phyloP scores from a whole-genome alignment of 768 basidiomycete species.

The Suillus alpinus region DNA sequence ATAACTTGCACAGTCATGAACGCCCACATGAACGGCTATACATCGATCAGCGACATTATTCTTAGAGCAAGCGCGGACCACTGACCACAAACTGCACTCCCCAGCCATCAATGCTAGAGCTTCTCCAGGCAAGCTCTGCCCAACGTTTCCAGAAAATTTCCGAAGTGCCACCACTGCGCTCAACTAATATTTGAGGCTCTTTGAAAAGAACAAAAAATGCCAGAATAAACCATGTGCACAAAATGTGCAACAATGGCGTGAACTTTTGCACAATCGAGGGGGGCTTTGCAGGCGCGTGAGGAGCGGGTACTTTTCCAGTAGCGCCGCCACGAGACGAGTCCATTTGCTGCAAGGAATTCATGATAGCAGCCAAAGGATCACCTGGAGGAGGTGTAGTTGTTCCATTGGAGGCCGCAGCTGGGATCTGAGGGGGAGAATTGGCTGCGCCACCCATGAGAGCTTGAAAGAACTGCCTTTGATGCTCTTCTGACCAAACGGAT shows the following conservation, averaged over 20 bases:
- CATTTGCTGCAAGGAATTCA: slow-evolving; percentile 29
- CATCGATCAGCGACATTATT: slow-evolving; percentile 8
- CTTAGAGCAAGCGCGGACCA: slow-evolving; percentile 12
- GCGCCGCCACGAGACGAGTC: slow-evolving; percentile 20
- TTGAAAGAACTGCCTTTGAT: slow-evolving; percentile 66
- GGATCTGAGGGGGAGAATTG: slow-evolving; percentile 22
- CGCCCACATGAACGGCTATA: slow-evolving; percentile 79
- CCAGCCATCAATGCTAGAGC: slow-evolving; percentile 36
- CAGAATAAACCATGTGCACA: slow-evolving; percentile 62
- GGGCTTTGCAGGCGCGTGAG: slow-evolving; percentile 23
- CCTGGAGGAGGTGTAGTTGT: slow-evolving; percentile 23
- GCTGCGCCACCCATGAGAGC: slow-evolving; percentile 49
- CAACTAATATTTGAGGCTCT: slow-evolving; percentile 54
- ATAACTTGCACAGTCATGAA: slow-evolving; percentile 71
- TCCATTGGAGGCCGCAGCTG: slow-evolving; percentile 14
- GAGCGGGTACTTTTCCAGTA: slow-evolving; percentile 27
- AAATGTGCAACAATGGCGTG: slow-evolving; percentile 63
- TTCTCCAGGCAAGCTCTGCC: slow-evolving; percentile 50
- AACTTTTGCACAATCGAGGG: slow-evolving; percentile 55
- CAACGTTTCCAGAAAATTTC: slow-evolving; percentile 56
- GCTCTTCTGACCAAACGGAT: slow-evolving; percentile 64
- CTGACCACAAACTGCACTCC: slow-evolving; percentile 60
- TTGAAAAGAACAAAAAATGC: slow-evolving; percentile 65
- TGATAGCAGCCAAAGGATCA: slow-evolving; percentile 48
- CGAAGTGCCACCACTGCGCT: slow-evolving; percentile 32